These are phyloP conservation scores for Brassica juncea DNA, from an alignment of 345 rosid species.

Conservation along the genomic window DNA sequence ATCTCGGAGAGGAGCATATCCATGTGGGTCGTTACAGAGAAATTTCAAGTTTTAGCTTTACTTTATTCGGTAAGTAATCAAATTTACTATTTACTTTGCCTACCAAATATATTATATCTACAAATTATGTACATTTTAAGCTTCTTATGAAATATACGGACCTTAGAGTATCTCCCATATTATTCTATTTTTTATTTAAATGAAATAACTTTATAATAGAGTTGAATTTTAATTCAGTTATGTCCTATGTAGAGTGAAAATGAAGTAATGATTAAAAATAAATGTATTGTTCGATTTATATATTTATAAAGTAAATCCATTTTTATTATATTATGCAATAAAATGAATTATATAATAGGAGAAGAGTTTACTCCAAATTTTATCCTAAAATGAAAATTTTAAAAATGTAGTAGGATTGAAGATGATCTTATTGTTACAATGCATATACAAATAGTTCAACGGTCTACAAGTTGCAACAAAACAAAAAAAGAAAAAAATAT, in stretches of 20 bases:
- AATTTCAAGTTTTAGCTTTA: constrained; percentile 48
- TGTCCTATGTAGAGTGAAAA: too few species aligned
- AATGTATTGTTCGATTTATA: too few species aligned
- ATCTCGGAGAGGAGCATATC: constrained; percentile 45
- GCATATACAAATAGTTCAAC: background rate
- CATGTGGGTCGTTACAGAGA: constrained; percentile 57
- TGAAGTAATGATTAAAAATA: too few species aligned
- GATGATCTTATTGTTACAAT: background rate
- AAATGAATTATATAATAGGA: too few species aligned
- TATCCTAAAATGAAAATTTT: too few species aligned
- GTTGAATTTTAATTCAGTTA: too few species aligned
- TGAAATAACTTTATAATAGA: too few species aligned
- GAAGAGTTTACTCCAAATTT: too few species aligned
- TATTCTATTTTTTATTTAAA: too few species aligned
- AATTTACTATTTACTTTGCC: background rate
- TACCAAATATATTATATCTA: background rate
- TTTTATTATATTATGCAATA: too few species aligned
- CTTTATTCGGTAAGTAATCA: constrained; percentile 53
- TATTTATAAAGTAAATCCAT: too few species aligned
- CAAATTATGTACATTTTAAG: background rate
- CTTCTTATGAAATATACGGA: background rate
- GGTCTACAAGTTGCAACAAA: background rate
- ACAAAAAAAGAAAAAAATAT: background rate
- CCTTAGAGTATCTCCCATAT: background rate
- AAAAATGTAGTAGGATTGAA: too few species aligned